Conservation (phyloP, 73 alveolate genomes). For the Symbiodinium pilosum region DNA sequence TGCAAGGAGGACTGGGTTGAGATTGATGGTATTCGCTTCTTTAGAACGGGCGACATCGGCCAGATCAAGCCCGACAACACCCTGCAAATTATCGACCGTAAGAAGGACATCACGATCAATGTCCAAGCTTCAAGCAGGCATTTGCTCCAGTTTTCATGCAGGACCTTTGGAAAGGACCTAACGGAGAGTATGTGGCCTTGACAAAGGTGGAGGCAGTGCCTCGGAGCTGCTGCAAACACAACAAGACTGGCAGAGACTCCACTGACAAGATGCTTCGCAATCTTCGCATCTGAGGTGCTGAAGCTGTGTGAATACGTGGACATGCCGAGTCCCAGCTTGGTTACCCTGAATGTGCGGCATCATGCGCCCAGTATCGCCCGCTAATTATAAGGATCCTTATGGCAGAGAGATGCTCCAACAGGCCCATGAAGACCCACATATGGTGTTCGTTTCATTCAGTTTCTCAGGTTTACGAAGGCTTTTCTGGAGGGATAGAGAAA, state of each 20-base stretch:
- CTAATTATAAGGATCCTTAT: not conserved
- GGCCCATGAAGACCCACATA: too few relatives aligned
- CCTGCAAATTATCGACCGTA: conserved; percentile 69
- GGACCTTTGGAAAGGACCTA: conserved; percentile 91
- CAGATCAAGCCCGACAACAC: conserved; percentile 62
- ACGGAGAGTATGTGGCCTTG: conserved; percentile 85
- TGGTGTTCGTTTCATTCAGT: too few relatives aligned
- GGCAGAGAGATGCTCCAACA: too few relatives aligned
- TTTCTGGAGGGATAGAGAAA: too few relatives aligned
- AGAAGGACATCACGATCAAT: conserved; percentile 33
- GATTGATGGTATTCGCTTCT: conserved; percentile 36
- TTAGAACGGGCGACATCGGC: conserved; percentile 79
- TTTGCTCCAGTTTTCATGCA: not conserved
- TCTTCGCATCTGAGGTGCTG: conserved; percentile 20
- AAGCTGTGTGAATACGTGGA: conserved; percentile 84
- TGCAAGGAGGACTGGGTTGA: conserved; percentile 93
- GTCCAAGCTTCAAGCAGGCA: not conserved
- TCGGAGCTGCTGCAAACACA: not conserved
- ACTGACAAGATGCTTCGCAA: too few relatives aligned
- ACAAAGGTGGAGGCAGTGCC: conserved; percentile 80
- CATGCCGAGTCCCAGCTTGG: conserved; percentile 59
- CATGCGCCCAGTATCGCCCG: not conserved
- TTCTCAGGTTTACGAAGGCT: too few relatives aligned
- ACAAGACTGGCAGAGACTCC: not conserved
- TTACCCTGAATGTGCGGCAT: too few relatives aligned